Base-by-base conservation (phyloP, 805 yeast genomes). In the Diddensiella transvaalensis region DNA sequence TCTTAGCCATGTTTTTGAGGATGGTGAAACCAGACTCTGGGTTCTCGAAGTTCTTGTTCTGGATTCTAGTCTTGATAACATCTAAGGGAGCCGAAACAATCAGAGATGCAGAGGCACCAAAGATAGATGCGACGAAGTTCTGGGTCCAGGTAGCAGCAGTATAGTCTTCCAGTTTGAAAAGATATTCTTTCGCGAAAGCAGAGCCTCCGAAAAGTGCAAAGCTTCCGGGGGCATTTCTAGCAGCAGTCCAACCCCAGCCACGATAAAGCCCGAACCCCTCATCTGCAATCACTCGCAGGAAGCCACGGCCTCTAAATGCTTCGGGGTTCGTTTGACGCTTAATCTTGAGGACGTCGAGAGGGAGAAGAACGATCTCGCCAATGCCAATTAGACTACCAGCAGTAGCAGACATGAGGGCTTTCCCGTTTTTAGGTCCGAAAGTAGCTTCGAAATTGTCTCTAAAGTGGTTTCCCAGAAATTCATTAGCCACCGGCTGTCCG, bases 221-320 rank as follows among this genome's bases (percentile, higher is more conserved):
- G 1, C 96, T 88, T 51, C 99, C 99, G 33, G 99, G 99, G 2
- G 98, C 97, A 67, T 93, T 93, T 79, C 99, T 85, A 39, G 99
- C 99, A 59, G 95, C 95, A 51, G 99, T 93, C 99, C 99, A 93
- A 50, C 97, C 98, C 96, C 97, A 90, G 57, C 99, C 99, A 67
- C 96, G 79, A 74, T 93, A 93, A 59, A 93, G 76, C 21, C 93
- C 88, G 51, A 88, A 77, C 17, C 99, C 98, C 72, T 93, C 99
- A 65, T 93, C 99, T 48, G 75, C 64, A 52, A 93, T 66, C 62
- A 93, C 87, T 69, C 79, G 85, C 58, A 90, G 52, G 72, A 93
- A 90, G 8, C 99, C 98, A 75, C 99, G 86, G 60, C 99, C 99
- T 70, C 83, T 85, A 80, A 93, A 93, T n/a, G 98, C 75, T 71